Evolutionary conservation across 768 basidiomycete species (phyloP).

Genomic region (Daedaleopsis nitida): DNA sequence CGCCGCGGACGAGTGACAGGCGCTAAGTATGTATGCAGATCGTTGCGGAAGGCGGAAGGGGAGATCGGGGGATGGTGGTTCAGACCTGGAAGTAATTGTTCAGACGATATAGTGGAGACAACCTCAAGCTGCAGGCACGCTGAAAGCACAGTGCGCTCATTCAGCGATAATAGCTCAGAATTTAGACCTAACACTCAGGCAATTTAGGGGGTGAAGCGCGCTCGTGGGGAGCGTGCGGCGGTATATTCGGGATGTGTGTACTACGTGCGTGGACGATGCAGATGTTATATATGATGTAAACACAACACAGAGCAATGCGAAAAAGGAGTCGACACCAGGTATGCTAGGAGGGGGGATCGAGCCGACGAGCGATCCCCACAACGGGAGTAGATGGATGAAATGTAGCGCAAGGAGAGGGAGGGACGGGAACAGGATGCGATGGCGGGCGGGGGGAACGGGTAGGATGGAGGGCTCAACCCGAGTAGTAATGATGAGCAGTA

Average conservation of each 20-base stretch:
- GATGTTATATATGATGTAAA: constrained; percentile 18
- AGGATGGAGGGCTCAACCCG: neutral
- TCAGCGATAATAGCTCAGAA: no score
- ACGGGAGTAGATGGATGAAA: neutral
- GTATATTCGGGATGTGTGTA: constrained; percentile 15
- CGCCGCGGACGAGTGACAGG: no score
- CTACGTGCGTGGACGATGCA: neutral
- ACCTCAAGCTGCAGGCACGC: no score
- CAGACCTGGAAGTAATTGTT: no score
- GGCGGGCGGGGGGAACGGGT: neutral
- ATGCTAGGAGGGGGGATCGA: neutral
- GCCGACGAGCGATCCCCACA: neutral
- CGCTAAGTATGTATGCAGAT: no score
- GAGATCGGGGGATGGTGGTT: no score
- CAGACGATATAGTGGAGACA: no score
- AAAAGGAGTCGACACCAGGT: neutral
- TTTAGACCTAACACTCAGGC: no score
- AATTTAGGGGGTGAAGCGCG: no score
- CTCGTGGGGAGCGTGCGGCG: neutral
- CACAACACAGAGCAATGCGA: neutral
- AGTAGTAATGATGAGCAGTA: neutral
- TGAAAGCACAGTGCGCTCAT: no score
- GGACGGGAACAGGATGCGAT: neutral
- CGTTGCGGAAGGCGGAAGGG: no score
- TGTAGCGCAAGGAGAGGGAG: neutral